Evolutionary conservation across 306 rosid genomes (phyloP).

Genomic region (Quercus ilex): DNA sequence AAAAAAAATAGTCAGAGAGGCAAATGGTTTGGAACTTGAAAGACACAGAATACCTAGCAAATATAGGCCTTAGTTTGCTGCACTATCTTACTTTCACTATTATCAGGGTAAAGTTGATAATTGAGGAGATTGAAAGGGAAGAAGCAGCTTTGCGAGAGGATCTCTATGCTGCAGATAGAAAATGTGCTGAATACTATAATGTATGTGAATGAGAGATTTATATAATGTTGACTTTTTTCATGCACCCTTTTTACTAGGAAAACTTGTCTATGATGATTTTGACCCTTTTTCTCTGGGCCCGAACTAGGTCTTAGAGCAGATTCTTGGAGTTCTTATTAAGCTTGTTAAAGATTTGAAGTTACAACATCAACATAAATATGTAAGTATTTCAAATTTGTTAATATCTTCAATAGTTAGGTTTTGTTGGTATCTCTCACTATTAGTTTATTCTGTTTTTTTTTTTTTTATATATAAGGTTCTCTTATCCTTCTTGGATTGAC

Average conservation of each 20-base stretch:
- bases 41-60: neutral
- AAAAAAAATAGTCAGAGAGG: neutral
- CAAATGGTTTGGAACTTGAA: neutral
- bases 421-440: neutral
- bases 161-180: slow-evolving; percentile 81
- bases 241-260: slow-evolving; percentile 4
- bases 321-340: slow-evolving; percentile 81
- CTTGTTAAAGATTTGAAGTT: slow-evolving; percentile 91
- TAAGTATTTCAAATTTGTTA: slow-evolving; percentile 31
- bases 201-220: slow-evolving; percentile 33
- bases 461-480: neutral
- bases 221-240: slow-evolving; percentile 1
- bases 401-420: slow-evolving; percentile 4
- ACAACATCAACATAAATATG: slow-evolving; percentile 90
- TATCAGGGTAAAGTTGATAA: slow-evolving; percentile 79
- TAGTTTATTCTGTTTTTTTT: neutral
- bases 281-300: slow-evolving; percentile 18
- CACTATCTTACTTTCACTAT: slow-evolving; percentile 16
- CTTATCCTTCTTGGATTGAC: neutral
- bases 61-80: slow-evolving; percentile 2
- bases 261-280: slow-evolving; percentile 1
- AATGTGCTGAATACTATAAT: slow-evolving; percentile 82
- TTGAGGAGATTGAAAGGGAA: slow-evolving; percentile 86
- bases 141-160: slow-evolving; percentile 83
- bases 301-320: slow-evolving; percentile 86